phyloP scores from a whole-genome alignment of 257 asterid species.

The Echites panduratus region DNA sequence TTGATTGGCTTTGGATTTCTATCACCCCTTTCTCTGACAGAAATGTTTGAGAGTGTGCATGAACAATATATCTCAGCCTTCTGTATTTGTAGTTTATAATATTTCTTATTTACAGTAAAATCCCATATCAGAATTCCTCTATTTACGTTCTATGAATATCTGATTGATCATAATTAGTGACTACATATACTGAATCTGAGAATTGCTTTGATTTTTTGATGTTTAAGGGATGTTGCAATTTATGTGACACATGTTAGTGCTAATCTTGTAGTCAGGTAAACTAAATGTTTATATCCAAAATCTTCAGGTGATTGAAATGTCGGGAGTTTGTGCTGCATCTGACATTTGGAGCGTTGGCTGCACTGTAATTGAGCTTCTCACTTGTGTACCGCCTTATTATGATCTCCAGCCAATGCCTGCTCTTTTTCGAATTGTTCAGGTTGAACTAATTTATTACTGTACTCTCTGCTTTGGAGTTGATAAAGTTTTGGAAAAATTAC shows the following conservation, averaged over 20 bases:
- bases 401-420: slow-evolving; percentile 99
- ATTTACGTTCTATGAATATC: neutral
- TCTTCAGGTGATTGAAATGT: slow-evolving; percentile 93
- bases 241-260: neutral
- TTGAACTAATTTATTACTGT: slow-evolving; percentile 19
- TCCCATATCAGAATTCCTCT: neutral
- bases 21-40: neutral
- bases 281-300: slow-evolving; percentile 6
- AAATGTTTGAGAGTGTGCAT: neutral
- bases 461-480: neutral
- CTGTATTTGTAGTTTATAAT: too few species aligned
- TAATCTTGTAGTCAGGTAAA: neutral
- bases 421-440: slow-evolving; percentile 96
- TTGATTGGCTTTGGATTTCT: neutral
- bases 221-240: neutral
- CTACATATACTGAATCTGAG: neutral
- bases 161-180: neutral
- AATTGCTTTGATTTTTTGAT: neutral
- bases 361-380: slow-evolving; percentile 96
- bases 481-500: neutral
- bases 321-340: slow-evolving; percentile 99
- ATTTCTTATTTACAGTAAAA: neutral
- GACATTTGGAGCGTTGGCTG: slow-evolving; percentile 99
- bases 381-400: slow-evolving; percentile 92
- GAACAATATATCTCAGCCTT: too few species aligned